These are phyloP conservation scores for Puccinellia tenuiflora DNA, from an alignment of 176 grass and related monocot species.

Conservation along the genomic window DNA sequence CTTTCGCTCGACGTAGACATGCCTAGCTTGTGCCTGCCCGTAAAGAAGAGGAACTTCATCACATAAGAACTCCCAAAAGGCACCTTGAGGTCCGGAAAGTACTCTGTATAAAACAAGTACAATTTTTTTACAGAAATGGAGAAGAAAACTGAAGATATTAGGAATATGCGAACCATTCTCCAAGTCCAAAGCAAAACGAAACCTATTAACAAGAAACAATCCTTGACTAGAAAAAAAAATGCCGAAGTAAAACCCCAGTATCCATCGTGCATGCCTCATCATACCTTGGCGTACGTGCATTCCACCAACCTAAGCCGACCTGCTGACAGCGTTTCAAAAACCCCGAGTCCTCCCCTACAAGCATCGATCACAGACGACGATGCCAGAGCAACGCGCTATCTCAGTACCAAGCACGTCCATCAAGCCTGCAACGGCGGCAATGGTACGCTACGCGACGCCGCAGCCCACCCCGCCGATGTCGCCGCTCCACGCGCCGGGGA, in stretches of 20 bases:
- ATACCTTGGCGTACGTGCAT: slow-evolving; percentile 20
- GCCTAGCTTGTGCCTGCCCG: too few species aligned
- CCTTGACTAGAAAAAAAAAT: slow-evolving; percentile 16
- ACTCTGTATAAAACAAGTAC: too few species aligned
- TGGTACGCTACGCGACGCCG: slow-evolving; percentile 37
- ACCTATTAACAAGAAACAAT: background rate
- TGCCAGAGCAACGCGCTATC: background rate
- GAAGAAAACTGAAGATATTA: background rate
- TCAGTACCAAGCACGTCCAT: background rate
- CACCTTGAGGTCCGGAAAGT: too few species aligned
- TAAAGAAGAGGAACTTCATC: background rate
- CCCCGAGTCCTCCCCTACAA: background rate
- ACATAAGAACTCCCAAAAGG: background rate
- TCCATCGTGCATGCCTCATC: slow-evolving; percentile 53
- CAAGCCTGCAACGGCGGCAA: background rate
- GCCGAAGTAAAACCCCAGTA: background rate
- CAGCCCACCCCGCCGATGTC: slow-evolving; percentile 60
- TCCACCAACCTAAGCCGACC: slow-evolving; percentile 21
- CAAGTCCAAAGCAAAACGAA: background rate
- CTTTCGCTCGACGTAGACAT: too few species aligned
- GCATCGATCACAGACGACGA: background rate
- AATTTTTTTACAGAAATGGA: background rate
- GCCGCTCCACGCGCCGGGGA: slow-evolving; percentile 19
- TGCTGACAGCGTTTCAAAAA: slow-evolving; percentile 10
- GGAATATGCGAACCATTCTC: background rate